Percentiles rank a stretch among this genome's conserved stretches.
Conservation (phyloP, 306 rosid species). For the Hylodesmum podocarpum region DNA sequence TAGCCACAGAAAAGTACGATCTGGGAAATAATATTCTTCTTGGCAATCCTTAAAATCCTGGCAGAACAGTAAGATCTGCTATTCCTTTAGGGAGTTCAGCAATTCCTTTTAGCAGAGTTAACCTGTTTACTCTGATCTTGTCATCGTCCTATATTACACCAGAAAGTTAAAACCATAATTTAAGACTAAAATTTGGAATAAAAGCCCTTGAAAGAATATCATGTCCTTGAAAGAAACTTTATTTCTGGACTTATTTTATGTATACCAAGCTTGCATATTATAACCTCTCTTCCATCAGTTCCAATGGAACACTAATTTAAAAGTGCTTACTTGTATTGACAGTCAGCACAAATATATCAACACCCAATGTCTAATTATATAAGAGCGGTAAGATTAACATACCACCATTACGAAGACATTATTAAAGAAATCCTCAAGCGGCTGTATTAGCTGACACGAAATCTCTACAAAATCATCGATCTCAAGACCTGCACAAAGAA, state of each 20-base stretch:
- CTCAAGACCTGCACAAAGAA: constrained; percentile 57
- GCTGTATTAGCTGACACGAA: constrained; percentile 77
- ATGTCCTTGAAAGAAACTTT: neutral
- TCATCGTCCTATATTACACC: constrained; percentile 61
- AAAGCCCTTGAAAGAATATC: neutral
- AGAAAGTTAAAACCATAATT: neutral
- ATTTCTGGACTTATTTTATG: neutral
- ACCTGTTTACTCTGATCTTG: constrained; percentile 73
- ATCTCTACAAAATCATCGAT: constrained; percentile 62
- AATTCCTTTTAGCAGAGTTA: constrained; percentile 72
- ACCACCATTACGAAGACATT: constrained; percentile 97
- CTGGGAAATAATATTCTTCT: constrained; percentile 12
- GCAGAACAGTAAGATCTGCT: constrained; percentile 76
- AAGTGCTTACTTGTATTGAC: neutral
- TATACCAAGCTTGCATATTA: neutral
- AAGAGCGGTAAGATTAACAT: constrained; percentile 38
- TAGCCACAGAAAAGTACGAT: neutral
- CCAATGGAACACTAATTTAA: neutral
- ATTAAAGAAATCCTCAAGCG: constrained; percentile 86
- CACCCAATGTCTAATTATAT: neutral
- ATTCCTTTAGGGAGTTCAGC: constrained; percentile 88
- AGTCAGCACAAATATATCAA: neutral
- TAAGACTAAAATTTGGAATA: neutral
- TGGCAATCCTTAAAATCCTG: constrained; percentile 64
- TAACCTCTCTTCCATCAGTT: neutral